Evolutionary conservation across 129 eudicot species (phyloP), one percentile per base, ranked within the genome.

Genomic region (Pulicaria dysenterica): DNA sequence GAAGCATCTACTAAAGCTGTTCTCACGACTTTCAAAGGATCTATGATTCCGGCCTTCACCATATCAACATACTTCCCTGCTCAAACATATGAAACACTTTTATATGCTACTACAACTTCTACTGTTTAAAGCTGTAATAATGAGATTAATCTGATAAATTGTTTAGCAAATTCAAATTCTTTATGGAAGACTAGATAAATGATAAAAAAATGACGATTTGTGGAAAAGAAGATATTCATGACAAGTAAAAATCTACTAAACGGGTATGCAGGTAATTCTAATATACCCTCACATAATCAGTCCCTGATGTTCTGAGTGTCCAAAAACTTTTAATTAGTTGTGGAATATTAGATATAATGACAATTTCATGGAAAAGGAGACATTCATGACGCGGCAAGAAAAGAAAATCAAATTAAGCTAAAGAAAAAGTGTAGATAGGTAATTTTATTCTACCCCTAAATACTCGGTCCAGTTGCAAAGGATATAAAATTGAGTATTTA

Each of bases 1-100:
- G 95, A 89, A 75, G 98, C 98, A 80, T 93, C 96, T 64, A 74
- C 85, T 50, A 93, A 86, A 56, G 96, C 98, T 43, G 96, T 93
- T 82, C 95, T 87, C 63, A 93, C 79, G 60, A 93, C 98, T 76
- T 93, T 93, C 42, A 90, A 64, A 36, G 98, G 98, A 82, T 93
- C 98, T 1, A 93, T 84, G 16, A 93, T 93, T 81, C 98, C 98
- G 51, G 95, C 86, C 64, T 85, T 79, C 78, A 90, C 92, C 98
- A 90, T 93, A 79, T 90, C 63, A 31, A 90, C 95, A 46, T 87
- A 93, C 73, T 84, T 63, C 19, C 95, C 98, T 93, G 82, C 2
- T 56, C 16, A 71, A 42, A 34, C 54, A 66, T 12, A 69, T 19
- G 10, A 58, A 43, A 10, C 67, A 71, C 58, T n/a, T 39, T 59